phyloP scores from a whole-genome alignment of 352 stramenopile species.

The Globisporangium yorkense region DNA sequence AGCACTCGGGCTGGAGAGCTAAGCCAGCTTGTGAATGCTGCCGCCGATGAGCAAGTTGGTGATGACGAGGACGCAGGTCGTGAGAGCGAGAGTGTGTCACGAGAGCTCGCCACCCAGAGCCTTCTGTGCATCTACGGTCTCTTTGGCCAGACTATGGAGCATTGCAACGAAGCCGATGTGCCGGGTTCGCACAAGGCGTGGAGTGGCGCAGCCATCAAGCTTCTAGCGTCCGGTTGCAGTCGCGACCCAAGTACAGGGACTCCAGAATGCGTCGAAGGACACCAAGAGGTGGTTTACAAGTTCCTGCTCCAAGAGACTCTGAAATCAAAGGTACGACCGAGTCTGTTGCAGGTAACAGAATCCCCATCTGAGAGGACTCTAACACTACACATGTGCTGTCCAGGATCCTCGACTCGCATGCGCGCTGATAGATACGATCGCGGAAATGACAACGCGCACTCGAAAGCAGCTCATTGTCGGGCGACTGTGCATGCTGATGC shows the following conservation, averaged over 20 bases:
- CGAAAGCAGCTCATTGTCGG: conserved; percentile 34
- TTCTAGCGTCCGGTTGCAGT: conserved; percentile 27
- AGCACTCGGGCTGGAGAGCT: conserved; percentile 25
- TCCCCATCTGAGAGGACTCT: not conserved
- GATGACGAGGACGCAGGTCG: too few relatives aligned
- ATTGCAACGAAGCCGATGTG: conserved; percentile 12
- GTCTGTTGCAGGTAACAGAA: not conserved
- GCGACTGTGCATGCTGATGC: conserved; percentile 45
- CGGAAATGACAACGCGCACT: conserved; percentile 33
- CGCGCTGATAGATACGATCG: conserved; percentile 31
- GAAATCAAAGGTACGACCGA: conserved; percentile 30
- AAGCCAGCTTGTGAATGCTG: conserved; percentile 16
- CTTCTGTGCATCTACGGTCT: conserved; percentile 34
- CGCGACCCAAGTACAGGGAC: conserved; percentile 1
- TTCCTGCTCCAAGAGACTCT: conserved; percentile 41
- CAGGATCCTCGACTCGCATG: conserved; percentile 50
- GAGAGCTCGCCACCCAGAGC: conserved; percentile 13
- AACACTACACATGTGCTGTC: not conserved
- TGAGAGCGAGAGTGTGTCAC: not conserved
- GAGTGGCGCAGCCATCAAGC: conserved; percentile 21
- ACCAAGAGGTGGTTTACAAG: conserved; percentile 36
- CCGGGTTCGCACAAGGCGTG: not conserved
- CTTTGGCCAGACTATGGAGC: conserved; percentile 31
- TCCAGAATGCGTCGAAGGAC: conserved; percentile 4
- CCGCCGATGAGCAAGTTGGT: not conserved